Conservation (phyloP, 2,329 filamentous ascomycete genomes). For the Daldinia eschscholtzii region DNA sequence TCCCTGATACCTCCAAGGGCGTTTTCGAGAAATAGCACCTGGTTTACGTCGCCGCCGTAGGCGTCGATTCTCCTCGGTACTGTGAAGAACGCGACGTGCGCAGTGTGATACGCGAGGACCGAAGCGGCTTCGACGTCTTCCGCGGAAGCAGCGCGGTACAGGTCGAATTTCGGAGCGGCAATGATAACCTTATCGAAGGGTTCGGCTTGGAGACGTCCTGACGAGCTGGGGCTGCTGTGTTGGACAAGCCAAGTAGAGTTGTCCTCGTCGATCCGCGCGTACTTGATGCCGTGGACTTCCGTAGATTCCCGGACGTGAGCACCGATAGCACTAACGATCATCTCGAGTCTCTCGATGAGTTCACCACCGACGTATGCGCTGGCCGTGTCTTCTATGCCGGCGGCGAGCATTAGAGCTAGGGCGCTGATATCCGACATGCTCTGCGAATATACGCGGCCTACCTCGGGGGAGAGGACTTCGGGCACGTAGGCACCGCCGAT, state of each 20-base stretch:
- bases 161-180: conserved; percentile 35
- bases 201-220: conserved; percentile 11
- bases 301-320: conserved; percentile 25
- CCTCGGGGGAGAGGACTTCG: conserved; percentile 45
- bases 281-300: conserved; percentile 33
- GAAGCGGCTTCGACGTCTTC: conserved; percentile 38
- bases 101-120: conserved; percentile 25
- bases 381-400: conserved; percentile 42
- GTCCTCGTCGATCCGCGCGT: conserved; percentile 25
- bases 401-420: conserved; percentile 41
- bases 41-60: conserved; percentile 18
- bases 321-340: conserved; percentile 22
- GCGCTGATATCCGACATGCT: conserved; percentile 31
- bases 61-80: conserved; percentile 17
- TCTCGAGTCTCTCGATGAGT: conserved; percentile 34
- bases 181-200: conserved; percentile 42
- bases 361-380: conserved; percentile 41
- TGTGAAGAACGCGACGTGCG: conserved; percentile 40
- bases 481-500: conserved; percentile 41
- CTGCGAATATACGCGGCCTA: conserved; percentile 40
- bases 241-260: conserved; percentile 37
- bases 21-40: conserved; percentile 34
- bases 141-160: conserved; percentile 23
- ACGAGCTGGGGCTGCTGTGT: conserved; percentile 5
- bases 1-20: conserved; percentile 25